These are phyloP conservation scores for Ustilago xerochloae DNA, from an alignment of 1,284 basidiomycete genomes.

Conservation along the genomic window DNA sequence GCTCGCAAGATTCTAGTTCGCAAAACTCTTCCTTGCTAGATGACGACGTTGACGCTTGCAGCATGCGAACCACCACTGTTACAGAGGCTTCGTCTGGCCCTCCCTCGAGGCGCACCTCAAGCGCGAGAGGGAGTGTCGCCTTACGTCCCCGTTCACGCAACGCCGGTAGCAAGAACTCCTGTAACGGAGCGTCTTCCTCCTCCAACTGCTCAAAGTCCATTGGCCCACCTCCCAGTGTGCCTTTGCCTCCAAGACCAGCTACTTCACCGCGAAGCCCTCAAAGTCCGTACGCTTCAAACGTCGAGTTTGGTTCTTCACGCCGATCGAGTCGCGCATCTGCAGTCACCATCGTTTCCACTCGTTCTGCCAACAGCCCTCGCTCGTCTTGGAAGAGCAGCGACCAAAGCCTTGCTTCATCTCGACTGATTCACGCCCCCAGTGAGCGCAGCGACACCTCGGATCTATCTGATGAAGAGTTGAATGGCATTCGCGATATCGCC, in stretches of 20 bases:
- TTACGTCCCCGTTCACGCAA: neutral
- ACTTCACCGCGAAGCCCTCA: slow-evolving; percentile 4
- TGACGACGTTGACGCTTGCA: slow-evolving; percentile 22
- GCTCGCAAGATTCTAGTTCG: slow-evolving; percentile 23
- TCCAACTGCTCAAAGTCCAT: slow-evolving; percentile 6
- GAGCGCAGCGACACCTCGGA: slow-evolving; percentile 11
- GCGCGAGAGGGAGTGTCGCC: neutral
- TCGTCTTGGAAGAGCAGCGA: slow-evolving; percentile 7
- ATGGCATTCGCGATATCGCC: slow-evolving; percentile 28
- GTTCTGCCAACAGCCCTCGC: slow-evolving; percentile 10
- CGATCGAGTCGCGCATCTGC: slow-evolving; percentile 24
- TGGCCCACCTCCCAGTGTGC: slow-evolving; percentile 34
- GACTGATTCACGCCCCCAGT: neutral
- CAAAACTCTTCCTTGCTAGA: slow-evolving; percentile 4
- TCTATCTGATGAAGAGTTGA: slow-evolving; percentile 24
- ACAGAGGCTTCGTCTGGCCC: slow-evolving; percentile 14
- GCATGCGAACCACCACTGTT: slow-evolving; percentile 14
- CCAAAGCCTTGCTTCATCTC: neutral
- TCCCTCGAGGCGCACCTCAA: slow-evolving; percentile 5
- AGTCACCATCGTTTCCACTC: slow-evolving; percentile 6
- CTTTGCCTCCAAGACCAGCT: slow-evolving; percentile 29
- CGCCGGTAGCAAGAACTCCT: neutral
- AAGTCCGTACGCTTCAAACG: neutral
- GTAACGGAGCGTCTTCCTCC: neutral
- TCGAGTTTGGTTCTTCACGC: slow-evolving; percentile 2